Conservation (phyloP, 148 eudicot species). For the Camellia japonica region DNA sequence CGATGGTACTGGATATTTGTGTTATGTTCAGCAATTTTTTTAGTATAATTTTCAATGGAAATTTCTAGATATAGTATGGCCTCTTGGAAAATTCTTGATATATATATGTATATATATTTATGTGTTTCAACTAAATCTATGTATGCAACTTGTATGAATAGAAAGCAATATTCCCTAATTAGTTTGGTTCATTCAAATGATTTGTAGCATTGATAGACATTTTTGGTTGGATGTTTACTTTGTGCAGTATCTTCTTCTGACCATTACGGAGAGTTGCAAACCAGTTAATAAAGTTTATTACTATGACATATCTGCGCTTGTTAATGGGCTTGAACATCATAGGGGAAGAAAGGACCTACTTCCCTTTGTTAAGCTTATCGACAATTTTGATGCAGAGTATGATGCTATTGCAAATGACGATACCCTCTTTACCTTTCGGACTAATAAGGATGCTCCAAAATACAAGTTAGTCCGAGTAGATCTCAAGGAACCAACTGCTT, state of each 20-base stretch:
- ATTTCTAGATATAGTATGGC: neutral
- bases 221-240: constrained; percentile 5
- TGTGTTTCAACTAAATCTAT: no score
- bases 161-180: neutral
- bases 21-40: neutral
- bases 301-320: constrained; percentile 58
- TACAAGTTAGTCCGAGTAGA: constrained; percentile 84
- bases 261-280: constrained; percentile 66
- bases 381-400: constrained; percentile 80
- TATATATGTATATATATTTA: no score
- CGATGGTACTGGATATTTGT: neutral
- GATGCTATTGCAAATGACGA: constrained; percentile 72
- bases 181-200: neutral
- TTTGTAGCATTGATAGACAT: neutral
- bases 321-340: constrained; percentile 68
- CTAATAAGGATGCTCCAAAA: constrained; percentile 90
- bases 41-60: neutral
- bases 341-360: constrained; percentile 57
- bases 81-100: neutral
- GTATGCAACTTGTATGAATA: no score
- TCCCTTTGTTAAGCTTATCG: constrained; percentile 83
- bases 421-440: constrained; percentile 72
- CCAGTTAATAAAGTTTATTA: constrained; percentile 80
- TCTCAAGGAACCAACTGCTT: constrained; percentile 59
- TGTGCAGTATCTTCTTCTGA: constrained; percentile 78